Evolutionary conservation across 1,139 yeast species (phyloP).

Genomic region (Yamadazyma atmosphaerica): DNA sequence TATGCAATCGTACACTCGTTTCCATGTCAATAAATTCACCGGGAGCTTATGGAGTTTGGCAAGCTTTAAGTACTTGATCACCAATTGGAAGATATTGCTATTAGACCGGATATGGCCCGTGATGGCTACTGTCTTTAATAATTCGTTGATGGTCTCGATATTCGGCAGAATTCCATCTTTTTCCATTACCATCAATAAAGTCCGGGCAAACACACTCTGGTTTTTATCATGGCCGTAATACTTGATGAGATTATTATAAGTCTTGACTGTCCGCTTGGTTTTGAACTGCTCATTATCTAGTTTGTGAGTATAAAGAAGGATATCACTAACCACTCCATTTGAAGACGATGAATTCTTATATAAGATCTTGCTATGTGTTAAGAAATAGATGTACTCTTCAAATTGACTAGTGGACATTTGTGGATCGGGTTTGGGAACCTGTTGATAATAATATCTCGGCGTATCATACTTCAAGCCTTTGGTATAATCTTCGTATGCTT

Average conservation of each 20-base stretch:
- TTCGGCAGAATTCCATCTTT: constrained; percentile 45
- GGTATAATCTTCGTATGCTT: constrained; percentile 8
- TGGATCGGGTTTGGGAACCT: constrained; percentile 36
- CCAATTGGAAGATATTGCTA: constrained; percentile 27
- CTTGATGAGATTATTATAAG: constrained; percentile 43
- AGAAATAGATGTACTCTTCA: constrained; percentile 35
- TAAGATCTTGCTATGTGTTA: constrained; percentile 36
- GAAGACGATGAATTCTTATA: constrained; percentile 39
- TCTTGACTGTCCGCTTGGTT: constrained; percentile 32
- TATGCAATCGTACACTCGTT: constrained; percentile 40
- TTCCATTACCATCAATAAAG: constrained; percentile 41
- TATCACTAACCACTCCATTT: constrained; percentile 39
- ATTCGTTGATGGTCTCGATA: constrained; percentile 40
- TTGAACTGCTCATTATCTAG: constrained; percentile 31
- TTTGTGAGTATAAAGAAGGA: constrained; percentile 41
- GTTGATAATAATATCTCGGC: constrained; percentile 28
- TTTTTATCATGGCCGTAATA: constrained; percentile 44
- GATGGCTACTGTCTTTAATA: constrained; percentile 31
- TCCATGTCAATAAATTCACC: constrained; percentile 39
- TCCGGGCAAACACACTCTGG: constrained; percentile 45
- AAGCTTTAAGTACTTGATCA: constrained; percentile 32
- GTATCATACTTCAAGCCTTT: constrained; percentile 9
- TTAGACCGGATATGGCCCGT: constrained; percentile 37
- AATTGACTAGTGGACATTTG: constrained; percentile 31
- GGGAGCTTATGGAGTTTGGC: constrained; percentile 27